Conservation (phyloP, 257 asterid genomes). For the Hygrophila difformis region DNA sequence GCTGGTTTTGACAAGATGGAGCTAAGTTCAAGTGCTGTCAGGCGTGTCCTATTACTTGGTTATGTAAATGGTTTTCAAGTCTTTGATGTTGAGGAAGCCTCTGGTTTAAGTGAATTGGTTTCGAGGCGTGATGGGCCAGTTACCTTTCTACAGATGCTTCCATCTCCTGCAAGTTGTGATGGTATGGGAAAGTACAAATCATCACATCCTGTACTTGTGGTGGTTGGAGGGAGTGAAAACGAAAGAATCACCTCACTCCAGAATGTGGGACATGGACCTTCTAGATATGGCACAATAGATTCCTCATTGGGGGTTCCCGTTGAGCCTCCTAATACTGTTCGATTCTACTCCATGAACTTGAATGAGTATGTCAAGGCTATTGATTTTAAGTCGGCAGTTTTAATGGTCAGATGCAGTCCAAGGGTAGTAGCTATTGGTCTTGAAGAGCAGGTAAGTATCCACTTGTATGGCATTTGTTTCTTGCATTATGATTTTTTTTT, state of each 20-base stretch:
- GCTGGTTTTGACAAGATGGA: conserved; percentile 74
- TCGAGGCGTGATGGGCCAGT: conserved; percentile 69
- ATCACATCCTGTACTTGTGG: conserved; percentile 46
- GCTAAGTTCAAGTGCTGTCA: conserved; percentile 29
- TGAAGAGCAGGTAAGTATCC: conserved; percentile 57
- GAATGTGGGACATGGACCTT: conserved; percentile 26
- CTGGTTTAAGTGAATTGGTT: conserved; percentile 52
- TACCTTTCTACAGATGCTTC: conserved; percentile 63
- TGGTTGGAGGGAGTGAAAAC: conserved; percentile 48
- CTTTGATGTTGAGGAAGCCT: conserved; percentile 69
- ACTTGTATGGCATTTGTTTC: background rate
- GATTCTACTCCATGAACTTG: conserved; percentile 56
- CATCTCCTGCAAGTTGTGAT: conserved; percentile 37
- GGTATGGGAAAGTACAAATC: conserved; percentile 32
- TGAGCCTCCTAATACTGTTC: conserved; percentile 50
- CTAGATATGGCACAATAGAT: conserved; percentile 29
- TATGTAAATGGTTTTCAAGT: conserved; percentile 66
- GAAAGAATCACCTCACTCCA: conserved; percentile 26
- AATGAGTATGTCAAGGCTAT: conserved; percentile 50
- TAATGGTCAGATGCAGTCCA: conserved; percentile 63
- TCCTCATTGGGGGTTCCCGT: conserved; percentile 12
- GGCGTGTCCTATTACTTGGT: conserved; percentile 57
- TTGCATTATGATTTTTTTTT: background rate
- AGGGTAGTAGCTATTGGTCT: conserved; percentile 66
- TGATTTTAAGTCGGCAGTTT: conserved; percentile 55